A percentile compares a stretch with the other conserved stretches of the same genome.
These are phyloP conservation scores for Apium graveolens DNA, from an alignment of 129 eudicot species.

Conservation along the genomic window DNA sequence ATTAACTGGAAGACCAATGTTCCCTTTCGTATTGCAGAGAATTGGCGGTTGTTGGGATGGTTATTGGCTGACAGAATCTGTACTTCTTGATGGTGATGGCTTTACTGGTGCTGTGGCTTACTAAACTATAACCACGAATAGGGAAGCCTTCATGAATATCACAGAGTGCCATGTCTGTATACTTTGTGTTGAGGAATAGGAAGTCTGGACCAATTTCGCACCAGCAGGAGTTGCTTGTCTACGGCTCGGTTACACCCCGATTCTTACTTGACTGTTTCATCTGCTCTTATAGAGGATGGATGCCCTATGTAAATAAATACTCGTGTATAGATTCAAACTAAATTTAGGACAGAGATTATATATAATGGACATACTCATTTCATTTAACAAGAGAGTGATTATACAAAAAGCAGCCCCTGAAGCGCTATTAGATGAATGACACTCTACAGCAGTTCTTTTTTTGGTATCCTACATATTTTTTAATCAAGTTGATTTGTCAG, in stretches of 20 bases:
- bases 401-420: background rate
- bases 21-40: conserved; percentile 33
- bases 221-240: background rate
- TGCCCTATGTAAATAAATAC: background rate
- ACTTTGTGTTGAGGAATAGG: background rate
- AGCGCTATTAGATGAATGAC: background rate
- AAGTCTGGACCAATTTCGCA: background rate
- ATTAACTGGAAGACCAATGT: background rate
- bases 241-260: background rate
- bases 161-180: background rate
- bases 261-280: background rate
- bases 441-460: background rate
- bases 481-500: background rate
- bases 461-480: background rate
- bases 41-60: conserved; percentile 98
- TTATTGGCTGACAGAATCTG: conserved; percentile 91
- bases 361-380: background rate
- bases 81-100: conserved; percentile 85
- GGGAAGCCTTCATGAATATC: conserved; percentile 15
- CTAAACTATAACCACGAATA: conserved; percentile 24
- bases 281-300: background rate
- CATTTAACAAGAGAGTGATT: background rate
- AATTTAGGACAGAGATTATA: background rate
- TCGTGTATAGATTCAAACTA: background rate
- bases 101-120: conserved; percentile 93